Conservation (phyloP, 805 yeast species). For the Wickerhamiella azyma region DNA sequence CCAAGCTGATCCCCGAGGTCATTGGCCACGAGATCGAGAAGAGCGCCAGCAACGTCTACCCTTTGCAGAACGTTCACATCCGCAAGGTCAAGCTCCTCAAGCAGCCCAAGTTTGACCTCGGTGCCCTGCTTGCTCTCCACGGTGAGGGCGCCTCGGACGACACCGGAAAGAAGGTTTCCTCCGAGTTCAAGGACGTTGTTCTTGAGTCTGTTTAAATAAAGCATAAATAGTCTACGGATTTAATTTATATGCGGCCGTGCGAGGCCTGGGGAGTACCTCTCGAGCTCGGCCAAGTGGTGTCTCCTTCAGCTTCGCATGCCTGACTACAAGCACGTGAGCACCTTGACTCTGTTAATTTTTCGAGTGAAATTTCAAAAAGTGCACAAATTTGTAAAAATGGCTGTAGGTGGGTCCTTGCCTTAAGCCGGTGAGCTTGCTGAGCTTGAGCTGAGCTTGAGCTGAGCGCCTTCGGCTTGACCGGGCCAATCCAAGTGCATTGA, state of each 20-base stretch:
- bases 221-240: constrained; percentile 5
- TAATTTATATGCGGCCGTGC: background rate
- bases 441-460: too few species aligned
- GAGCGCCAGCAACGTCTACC: constrained; percentile 88
- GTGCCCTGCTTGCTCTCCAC: constrained; percentile 90
- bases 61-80: constrained; percentile 96
- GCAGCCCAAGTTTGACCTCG: constrained; percentile 97
- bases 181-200: constrained; percentile 95
- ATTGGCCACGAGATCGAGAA: constrained; percentile 97
- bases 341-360: too few species aligned
- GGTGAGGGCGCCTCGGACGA: constrained; percentile 85
- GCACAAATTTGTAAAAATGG: too few species aligned
- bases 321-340: too few species aligned
- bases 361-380: too few species aligned
- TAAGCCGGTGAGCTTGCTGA: too few species aligned
- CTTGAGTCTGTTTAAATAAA: constrained; percentile 79
- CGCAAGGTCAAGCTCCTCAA: constrained; percentile 98
- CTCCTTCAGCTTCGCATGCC: too few species aligned
- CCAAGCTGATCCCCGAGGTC: constrained; percentile 96
- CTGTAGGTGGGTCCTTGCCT: too few species aligned
- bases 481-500: too few species aligned
- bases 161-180: constrained; percentile 89
- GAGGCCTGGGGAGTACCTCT: too few species aligned
- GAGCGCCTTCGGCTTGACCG: too few species aligned
- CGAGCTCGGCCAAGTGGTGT: too few species aligned